Conservation (phyloP, 768 basidiomycete species). For the Phylloporus sp. region DNA sequence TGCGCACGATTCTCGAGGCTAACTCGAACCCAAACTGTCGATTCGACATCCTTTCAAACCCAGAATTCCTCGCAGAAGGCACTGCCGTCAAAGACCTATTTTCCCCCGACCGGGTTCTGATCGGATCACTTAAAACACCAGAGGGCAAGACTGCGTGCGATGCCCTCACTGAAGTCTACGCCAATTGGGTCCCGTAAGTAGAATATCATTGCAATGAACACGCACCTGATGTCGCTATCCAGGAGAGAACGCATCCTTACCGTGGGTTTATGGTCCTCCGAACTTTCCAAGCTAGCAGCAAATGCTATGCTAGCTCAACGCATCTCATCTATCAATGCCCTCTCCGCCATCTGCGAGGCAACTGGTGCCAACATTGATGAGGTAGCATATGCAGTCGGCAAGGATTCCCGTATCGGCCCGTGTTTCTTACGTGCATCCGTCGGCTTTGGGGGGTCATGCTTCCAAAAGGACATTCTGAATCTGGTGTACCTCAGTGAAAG, state of each 20-base stretch:
- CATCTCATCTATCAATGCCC: constrained; percentile 96
- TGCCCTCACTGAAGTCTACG: constrained; percentile 76
- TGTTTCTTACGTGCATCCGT: constrained; percentile 95
- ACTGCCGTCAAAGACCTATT: constrained; percentile 91
- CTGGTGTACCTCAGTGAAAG: constrained; percentile 96
- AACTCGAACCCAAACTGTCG: constrained; percentile 89
- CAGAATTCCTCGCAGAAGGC: constrained; percentile 98
- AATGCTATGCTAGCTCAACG: constrained; percentile 99
- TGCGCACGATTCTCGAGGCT: constrained; percentile 98
- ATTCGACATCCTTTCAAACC: constrained; percentile 99
- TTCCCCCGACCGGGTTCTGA: constrained; percentile 90
- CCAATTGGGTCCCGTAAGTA: constrained; percentile 93
- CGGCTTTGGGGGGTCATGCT: constrained; percentile 97
- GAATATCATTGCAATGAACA: not conserved
- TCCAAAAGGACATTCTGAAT: constrained; percentile 99
- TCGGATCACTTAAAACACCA: constrained; percentile 87
- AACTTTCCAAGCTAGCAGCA: constrained; percentile 96
- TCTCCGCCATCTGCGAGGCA: constrained; percentile 97
- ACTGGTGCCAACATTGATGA: constrained; percentile 99
- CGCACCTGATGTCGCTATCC: constrained; percentile 4
- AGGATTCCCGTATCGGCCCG: constrained; percentile 87
- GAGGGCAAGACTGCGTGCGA: constrained; percentile 81
- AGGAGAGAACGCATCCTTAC: constrained; percentile 78
- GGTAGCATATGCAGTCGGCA: constrained; percentile 90
- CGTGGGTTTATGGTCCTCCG: constrained; percentile 97